These are phyloP conservation scores for Mycena chlorophos DNA, from an alignment of 768 basidiomycete species.

Conservation along the genomic window DNA sequence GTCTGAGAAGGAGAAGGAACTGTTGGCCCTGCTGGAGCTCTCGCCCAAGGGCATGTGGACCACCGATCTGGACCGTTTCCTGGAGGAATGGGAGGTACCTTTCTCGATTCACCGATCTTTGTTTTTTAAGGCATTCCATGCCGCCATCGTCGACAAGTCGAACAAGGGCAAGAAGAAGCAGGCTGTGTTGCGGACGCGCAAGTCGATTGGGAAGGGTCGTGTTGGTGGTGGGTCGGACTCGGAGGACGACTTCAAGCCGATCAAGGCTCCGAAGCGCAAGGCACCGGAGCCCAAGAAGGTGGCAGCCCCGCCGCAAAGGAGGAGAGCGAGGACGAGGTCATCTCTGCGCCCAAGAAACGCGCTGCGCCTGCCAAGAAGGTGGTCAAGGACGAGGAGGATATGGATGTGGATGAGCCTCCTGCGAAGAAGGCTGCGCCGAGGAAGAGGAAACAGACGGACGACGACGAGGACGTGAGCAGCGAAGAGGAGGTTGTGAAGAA, in stretches of 20 bases:
- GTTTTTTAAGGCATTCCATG: slow-evolving; percentile 37
- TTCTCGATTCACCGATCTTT: slow-evolving; percentile 1
- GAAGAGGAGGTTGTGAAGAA: slow-evolving; percentile 28
- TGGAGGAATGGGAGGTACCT: slow-evolving; percentile 82
- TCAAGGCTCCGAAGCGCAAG: slow-evolving; percentile 50
- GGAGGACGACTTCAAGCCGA: slow-evolving; percentile 50
- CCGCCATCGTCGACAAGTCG: slow-evolving; percentile 46
- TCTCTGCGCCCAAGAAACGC: slow-evolving; percentile 29
- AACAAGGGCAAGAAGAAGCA: slow-evolving; percentile 47
- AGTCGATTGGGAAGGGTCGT: slow-evolving; percentile 42
- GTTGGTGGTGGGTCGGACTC: slow-evolving; percentile 35
- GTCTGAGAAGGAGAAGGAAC: slow-evolving; percentile 77
- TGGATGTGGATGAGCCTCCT: slow-evolving; percentile 11
- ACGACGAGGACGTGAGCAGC: slow-evolving; percentile 43
- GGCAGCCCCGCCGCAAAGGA: slow-evolving; percentile 24
- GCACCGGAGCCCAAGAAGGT: slow-evolving; percentile 30
- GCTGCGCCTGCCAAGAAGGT: slow-evolving; percentile 24
- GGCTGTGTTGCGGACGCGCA: slow-evolving; percentile 46
- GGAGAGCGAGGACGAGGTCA: slow-evolving; percentile 28
- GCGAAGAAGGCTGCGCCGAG: slow-evolving; percentile 31
- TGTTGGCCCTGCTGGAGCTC: slow-evolving; percentile 73
- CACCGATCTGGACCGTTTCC: slow-evolving; percentile 79
- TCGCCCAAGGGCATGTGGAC: slow-evolving; percentile 88
- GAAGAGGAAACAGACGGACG: slow-evolving; percentile 35
- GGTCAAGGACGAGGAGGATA: slow-evolving; percentile 15